Conservation (phyloP, 495 filamentous ascomycete genomes). For the Neurospora cerealis region DNA sequence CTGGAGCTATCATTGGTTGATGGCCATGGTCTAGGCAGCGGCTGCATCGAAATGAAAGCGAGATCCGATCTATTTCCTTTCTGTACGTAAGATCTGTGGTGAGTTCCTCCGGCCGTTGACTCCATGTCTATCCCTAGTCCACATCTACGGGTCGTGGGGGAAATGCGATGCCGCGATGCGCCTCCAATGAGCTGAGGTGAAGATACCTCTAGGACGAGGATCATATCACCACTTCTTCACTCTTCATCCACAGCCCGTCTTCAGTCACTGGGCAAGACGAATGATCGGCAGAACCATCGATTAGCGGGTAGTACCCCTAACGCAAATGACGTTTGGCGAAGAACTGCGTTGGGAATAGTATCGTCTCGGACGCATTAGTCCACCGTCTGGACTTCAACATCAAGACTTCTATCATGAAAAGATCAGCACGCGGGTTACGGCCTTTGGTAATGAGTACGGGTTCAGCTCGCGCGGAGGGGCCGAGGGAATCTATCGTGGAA, state of each 20-base stretch:
- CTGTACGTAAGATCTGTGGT: background rate
- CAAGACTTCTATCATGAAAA: too few species aligned
- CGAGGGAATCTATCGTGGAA: background rate
- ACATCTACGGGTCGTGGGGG: background rate
- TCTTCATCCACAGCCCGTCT: background rate
- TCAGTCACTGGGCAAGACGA: background rate
- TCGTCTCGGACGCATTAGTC: background rate
- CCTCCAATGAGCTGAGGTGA: background rate
- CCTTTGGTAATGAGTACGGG: background rate
- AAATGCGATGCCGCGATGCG: background rate
- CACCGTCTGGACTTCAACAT: background rate
- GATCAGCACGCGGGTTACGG: too few species aligned
- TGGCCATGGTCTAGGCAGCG: background rate
- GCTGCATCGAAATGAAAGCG: background rate
- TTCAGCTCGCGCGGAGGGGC: background rate
- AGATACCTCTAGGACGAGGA: background rate
- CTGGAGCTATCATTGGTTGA: too few species aligned
- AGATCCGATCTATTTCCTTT: background rate
- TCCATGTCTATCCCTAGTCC: background rate
- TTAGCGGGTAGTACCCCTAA: background rate
- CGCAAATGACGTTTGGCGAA: background rate
- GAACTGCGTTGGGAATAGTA: background rate
- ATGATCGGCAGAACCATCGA: background rate
- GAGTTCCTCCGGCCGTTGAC: background rate
- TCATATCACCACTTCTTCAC: background rate